Conservation (phyloP, 2,329 filamentous ascomycete species). For the Niveomyces coronatus region DNA sequence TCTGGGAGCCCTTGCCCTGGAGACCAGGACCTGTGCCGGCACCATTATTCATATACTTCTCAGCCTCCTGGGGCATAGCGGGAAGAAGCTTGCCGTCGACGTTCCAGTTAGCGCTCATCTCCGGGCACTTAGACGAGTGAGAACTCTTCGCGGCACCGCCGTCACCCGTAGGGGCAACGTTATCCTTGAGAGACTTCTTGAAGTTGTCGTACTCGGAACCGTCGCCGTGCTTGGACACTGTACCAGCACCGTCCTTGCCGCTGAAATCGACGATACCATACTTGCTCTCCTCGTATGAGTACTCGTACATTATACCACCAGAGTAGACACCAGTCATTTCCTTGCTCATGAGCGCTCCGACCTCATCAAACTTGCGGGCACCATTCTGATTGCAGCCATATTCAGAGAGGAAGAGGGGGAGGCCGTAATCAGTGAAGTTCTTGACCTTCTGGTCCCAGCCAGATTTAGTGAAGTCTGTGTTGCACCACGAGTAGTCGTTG, state of each 20-base stretch:
- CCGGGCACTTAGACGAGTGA: slow-evolving; percentile 38
- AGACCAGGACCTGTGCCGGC: slow-evolving; percentile 45
- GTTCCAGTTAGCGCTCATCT: slow-evolving; percentile 37
- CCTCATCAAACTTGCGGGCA: slow-evolving; percentile 67
- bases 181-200: slow-evolving; percentile 35
- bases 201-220: slow-evolving; percentile 49
- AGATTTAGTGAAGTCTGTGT: slow-evolving; percentile 56
- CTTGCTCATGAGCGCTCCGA: slow-evolving; percentile 65
- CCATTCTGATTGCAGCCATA: slow-evolving; percentile 80
- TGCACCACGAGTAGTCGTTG: slow-evolving; percentile 86
- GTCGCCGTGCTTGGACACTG: slow-evolving; percentile 39
- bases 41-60: slow-evolving; percentile 43
- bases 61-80: slow-evolving; percentile 38
- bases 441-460: slow-evolving; percentile 85
- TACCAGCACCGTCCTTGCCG: slow-evolving; percentile 28
- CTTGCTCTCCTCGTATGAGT: slow-evolving; percentile 66
- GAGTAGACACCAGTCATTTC: slow-evolving; percentile 90
- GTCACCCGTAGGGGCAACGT: slow-evolving; percentile 39
- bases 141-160: slow-evolving; percentile 40
- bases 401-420: slow-evolving; percentile 91
- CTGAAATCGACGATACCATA: slow-evolving; percentile 69
- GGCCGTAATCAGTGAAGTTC: slow-evolving; percentile 76
- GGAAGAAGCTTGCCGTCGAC: slow-evolving; percentile 40
- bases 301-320: slow-evolving; percentile 93
- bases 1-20: slow-evolving; percentile 42